Evolutionary conservation across 1,284 basidiomycete species (phyloP), one percentile per base, ranked within the genome.

Genomic region (Golubevia sp.): DNA sequence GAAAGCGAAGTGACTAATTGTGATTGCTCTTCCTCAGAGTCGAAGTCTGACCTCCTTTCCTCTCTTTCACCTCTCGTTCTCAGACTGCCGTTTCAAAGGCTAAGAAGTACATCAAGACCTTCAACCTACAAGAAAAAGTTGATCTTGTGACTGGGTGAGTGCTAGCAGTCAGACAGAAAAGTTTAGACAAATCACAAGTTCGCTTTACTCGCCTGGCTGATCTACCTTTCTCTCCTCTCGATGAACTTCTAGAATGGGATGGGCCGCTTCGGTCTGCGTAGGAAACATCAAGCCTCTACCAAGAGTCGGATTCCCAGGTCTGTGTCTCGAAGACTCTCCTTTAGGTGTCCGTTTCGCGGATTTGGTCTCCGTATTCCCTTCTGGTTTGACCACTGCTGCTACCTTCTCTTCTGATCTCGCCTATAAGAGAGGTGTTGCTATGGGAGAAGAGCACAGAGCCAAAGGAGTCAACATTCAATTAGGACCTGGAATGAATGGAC

Each of bases 321-420:
- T 52, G 4, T 34, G 30, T 34, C 30, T 34, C 4, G 30, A 34
- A 34, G 30, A 34, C 11, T 34, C 30, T 34, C 74, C 76, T 18
- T 65, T 63, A n/a, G n/a, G n/a, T n/a, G n/a, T n/a, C n/a, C n/a
- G n/a, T n/a, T n/a, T n/a, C n/a, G n/a, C n/a, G 0, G 89, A 90
- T 75, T 79, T 85, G 20, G 87, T 88, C 5, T 89, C 89, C 23
- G 89, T 87, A 2, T 92, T 92, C 84, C 90, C 91, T 5, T 87
- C 90, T 20, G 91, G 87, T 18, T 89, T 92, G 84, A 92, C 91
- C 74, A 87, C 87, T 7, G 91, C 89, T 3, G 86, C 90, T 13
- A 91, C 91, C 2, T 88, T 86, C 67, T 83, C 86, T 65, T 68
- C 78, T 55, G 87, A 88, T 13, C 85, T 94, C 44, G 89, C 93